A percentile compares a stretch with the other conserved stretches of the same genome.
Evolutionary conservation across 179 eudicot genomes (phyloP).

Genomic region (Beta corolliflora): DNA sequence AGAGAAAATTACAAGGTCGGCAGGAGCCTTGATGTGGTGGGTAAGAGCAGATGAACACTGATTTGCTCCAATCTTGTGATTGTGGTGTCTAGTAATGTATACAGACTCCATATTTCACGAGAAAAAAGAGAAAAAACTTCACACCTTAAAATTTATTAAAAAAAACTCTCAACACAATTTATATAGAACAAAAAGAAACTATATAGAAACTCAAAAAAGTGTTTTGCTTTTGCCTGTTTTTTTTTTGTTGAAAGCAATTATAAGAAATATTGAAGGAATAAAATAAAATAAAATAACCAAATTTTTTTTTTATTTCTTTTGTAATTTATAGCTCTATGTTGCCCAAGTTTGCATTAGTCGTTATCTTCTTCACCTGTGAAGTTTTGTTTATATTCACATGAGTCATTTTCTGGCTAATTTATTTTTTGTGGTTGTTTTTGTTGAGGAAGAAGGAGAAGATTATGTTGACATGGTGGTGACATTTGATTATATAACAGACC

Average conservation of each 20-base stretch:
- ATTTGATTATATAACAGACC: slow-evolving; percentile 19
- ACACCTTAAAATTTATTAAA: too few relatives aligned
- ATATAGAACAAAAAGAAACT: too few relatives aligned
- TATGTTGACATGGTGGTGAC: slow-evolving; percentile 13
- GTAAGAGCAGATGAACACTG: slow-evolving; percentile 76
- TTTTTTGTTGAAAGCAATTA: too few relatives aligned
- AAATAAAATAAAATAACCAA: too few relatives aligned
- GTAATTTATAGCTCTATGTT: too few relatives aligned
- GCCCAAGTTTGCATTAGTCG: too few relatives aligned
- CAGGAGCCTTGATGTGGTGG: slow-evolving; percentile 82
- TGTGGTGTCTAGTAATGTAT: slow-evolving; percentile 62
- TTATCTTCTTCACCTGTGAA: slow-evolving; percentile 9
- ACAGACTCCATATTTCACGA: slow-evolving; percentile 38
- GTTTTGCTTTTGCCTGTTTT: too few relatives aligned
- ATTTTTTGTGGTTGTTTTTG: slow-evolving; percentile 5
- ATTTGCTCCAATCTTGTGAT: slow-evolving; percentile 49
- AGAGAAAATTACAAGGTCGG: slow-evolving; percentile 50
- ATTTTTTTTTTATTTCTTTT: too few relatives aligned
- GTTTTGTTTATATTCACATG: slow-evolving; percentile 26
- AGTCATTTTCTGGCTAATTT: slow-evolving; percentile 11
- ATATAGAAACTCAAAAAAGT: too few relatives aligned
- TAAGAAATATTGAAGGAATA: too few relatives aligned
- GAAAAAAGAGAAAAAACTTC: too few relatives aligned
- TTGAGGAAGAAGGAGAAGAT: neutral
- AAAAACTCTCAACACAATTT: too few relatives aligned